Conservation (phyloP, 768 basidiomycete genomes). For the Leccinum rimulosum region DNA sequence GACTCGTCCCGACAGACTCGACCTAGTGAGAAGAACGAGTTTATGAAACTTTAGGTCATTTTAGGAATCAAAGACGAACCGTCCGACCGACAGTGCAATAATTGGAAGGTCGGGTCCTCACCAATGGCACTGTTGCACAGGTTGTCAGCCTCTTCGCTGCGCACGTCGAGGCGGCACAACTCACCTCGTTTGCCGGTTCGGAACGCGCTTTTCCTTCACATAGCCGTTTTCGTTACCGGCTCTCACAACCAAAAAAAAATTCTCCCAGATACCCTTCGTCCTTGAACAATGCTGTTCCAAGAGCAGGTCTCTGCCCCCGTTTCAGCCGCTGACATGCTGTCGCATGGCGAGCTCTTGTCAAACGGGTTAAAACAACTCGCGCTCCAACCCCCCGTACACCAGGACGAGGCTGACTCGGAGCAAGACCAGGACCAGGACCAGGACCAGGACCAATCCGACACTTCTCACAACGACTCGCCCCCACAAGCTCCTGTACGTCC, state of each 20-base stretch:
- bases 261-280: not conserved
- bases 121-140: constrained; percentile 16
- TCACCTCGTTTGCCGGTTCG: constrained; percentile 7
- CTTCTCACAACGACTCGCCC: constrained; percentile 11
- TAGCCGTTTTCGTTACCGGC: constrained; percentile 19
- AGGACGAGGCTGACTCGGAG: not conserved
- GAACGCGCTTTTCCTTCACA: constrained; percentile 15
- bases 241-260: not conserved
- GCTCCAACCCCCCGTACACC: constrained; percentile 18
- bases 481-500: constrained; percentile 17
- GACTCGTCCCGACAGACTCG: constrained; percentile 29
- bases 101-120: constrained; percentile 16
- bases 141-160: constrained; percentile 11
- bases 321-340: constrained; percentile 19
- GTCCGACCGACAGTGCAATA: constrained; percentile 1
- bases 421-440: not conserved
- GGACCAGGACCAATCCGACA: not conserved
- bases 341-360: constrained; percentile 42
- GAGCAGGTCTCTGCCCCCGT: not conserved
- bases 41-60: constrained; percentile 35
- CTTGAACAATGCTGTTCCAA: not conserved
- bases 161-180: not conserved
- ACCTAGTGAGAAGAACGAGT: constrained; percentile 24
- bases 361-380: constrained; percentile 49
- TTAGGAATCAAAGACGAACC: constrained; percentile 30